phyloP scores from a whole-genome alignment of 2,329 filamentous ascomycete genomes.

The Fusarium scirpi region DNA sequence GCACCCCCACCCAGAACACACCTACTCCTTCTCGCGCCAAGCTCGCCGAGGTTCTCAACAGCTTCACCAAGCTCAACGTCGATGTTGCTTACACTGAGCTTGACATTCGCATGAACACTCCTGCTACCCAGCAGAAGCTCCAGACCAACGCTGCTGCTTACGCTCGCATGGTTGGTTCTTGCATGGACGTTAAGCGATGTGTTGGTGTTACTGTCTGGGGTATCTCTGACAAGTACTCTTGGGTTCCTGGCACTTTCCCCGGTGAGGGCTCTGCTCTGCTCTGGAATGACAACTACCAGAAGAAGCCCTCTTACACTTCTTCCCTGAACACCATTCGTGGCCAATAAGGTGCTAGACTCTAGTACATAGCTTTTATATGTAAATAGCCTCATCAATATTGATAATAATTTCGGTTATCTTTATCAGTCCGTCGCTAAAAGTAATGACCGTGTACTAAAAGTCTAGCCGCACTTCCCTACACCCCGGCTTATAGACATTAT shows the following conservation, averaged over 20 bases:
- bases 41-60: neutral
- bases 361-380: fast-evolving
- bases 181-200: slow-evolving; percentile 25
- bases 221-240: slow-evolving; percentile 25
- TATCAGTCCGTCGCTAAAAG: too few relatives aligned
- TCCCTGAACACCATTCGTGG: slow-evolving; percentile 16
- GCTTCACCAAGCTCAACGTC: slow-evolving; percentile 5
- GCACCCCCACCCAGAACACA: slow-evolving; percentile 18
- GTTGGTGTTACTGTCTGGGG: slow-evolving; percentile 25
- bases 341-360: too few relatives aligned
- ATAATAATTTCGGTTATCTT: too few relatives aligned
- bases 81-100: slow-evolving; percentile 21
- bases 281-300: slow-evolving; percentile 23
- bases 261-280: slow-evolving; percentile 20
- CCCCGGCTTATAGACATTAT: too few relatives aligned
- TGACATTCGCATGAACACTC: slow-evolving; percentile 19
- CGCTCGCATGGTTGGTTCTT: slow-evolving; percentile 15
- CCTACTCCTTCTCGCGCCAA: slow-evolving; percentile 12
- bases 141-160: slow-evolving; percentile 15
- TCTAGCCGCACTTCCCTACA: too few relatives aligned
- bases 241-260: slow-evolving; percentile 7
- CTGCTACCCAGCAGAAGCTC: slow-evolving; percentile 14
- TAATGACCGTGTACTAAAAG: too few relatives aligned
- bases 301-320: slow-evolving; percentile 22
- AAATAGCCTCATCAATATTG: too few relatives aligned